phyloP scores from a whole-genome alignment of 2,329 filamentous ascomycete genomes.

The Tolypocladium cylindrosporum region DNA sequence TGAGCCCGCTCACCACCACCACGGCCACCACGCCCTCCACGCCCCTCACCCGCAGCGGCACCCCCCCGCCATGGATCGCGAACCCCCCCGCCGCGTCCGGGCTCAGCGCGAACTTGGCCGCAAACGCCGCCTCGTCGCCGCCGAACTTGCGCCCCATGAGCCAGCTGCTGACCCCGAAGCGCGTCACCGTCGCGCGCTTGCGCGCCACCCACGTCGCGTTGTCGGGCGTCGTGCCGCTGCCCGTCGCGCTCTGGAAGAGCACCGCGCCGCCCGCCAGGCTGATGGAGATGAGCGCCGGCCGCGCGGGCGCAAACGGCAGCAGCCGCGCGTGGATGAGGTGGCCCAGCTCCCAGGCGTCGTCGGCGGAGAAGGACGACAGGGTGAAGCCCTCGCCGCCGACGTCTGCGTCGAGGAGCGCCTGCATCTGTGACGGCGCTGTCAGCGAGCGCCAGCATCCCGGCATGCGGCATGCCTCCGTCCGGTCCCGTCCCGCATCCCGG shows the following conservation, averaged over 20 bases:
- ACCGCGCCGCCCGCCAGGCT: conserved; percentile 44
- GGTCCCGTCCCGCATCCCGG: neutral
- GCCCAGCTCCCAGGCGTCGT: conserved; percentile 57
- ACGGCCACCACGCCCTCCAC: conserved; percentile 70
- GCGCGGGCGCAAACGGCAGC: conserved; percentile 30
- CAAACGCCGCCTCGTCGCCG: conserved; percentile 55
- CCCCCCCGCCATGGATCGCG: conserved; percentile 69
- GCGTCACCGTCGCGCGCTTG: conserved; percentile 62
- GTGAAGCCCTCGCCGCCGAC: conserved; percentile 32
- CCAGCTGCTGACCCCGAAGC: conserved; percentile 64
- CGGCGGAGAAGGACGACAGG: conserved; percentile 46
- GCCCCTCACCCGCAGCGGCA: conserved; percentile 60
- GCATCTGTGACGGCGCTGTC: conserved; percentile 10
- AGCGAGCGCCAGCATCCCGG: neutral
- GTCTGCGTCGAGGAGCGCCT: conserved; percentile 13
- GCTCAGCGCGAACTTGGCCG: conserved; percentile 53
- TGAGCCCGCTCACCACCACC: conserved; percentile 66
- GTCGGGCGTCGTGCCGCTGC: conserved; percentile 59
- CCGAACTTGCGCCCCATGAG: conserved; percentile 57
- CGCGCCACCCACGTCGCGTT: conserved; percentile 61
- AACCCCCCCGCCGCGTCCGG: conserved; percentile 47
- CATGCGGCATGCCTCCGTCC: no score
- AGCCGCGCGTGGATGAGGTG: conserved; percentile 55
- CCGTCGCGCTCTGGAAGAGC: conserved; percentile 61
- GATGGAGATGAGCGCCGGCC: conserved; percentile 53